These are phyloP conservation scores for Fusarium odoratissimum DNA, from an alignment of 2,329 filamentous ascomycete species.

Conservation along the genomic window DNA sequence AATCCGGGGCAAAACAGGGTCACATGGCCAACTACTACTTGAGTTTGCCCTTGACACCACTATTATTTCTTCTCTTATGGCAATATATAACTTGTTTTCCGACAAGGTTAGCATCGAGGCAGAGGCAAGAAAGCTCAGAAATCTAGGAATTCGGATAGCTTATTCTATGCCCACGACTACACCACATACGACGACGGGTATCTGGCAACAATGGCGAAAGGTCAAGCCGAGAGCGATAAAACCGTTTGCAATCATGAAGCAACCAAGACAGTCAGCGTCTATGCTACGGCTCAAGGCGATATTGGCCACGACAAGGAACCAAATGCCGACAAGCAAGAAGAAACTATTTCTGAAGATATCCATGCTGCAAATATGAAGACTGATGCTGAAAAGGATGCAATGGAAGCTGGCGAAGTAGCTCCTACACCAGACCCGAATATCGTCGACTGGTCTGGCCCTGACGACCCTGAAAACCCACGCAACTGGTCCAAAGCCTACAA, in stretches of 20 bases:
- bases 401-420: accelerated
- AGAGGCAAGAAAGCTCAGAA: not conserved
- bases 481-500: not conserved
- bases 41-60: accelerated
- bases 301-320: not conserved
- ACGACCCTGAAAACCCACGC: not conserved
- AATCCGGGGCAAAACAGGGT: not conserved
- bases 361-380: accelerated
- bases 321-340: not conserved
- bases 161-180: not conserved
- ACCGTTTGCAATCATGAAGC: accelerated
- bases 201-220: not conserved
- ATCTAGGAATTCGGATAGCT: accelerated
- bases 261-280: not conserved
- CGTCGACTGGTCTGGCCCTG: not conserved
- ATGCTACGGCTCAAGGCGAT: accelerated
- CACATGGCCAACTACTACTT: not conserved
- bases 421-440: no score
- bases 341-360: not conserved
- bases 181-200: not conserved
- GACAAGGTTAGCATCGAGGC: accelerated
- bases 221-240: not conserved
- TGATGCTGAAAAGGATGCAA: accelerated
- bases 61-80: accelerated
- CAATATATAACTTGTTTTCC: accelerated